Evolutionary conservation across 306 rosid species (phyloP), one percentile per base, ranked within the genome.

Genomic region (Aeschynomene evenia): DNA sequence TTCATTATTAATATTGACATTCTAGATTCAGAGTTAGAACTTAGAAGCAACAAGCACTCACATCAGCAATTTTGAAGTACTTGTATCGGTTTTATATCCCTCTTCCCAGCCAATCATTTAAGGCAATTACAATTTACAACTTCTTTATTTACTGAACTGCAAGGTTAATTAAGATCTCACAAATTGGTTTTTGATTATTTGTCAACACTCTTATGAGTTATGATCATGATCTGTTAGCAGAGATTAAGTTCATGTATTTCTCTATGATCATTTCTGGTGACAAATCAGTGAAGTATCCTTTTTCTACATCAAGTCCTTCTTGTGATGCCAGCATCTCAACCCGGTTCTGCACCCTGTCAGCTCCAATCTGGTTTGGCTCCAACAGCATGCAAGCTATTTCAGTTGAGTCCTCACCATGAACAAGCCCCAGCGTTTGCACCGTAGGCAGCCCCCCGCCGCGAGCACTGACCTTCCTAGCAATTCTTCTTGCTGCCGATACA

Each of bases 371-470:
- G 57, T 90, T 88, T 1, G 97, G 96, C 79, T 90, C 96, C 72
- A 90, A 65, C 54, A 93, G 76, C 85, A 90, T 84, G 81, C 97
- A 93, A 26, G 94, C 90, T 43, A 88, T 82, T 83, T 88, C 96
- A 6, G 85, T 79, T 2, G 81, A 77, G 37, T 84, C 90, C 66
- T 81, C 89, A 7, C 93, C 89, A 2, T 86, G 95, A 57, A 82
- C 77, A 34, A 90, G 80, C 3, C 68, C 90, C 1, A 88, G 46
- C 1, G 94, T 77, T 42, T 90, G 97, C 71, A 90, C 97, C 0
- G 83, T 80, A 1, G 97, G 98, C 16, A 90, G 86, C 4, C 98
- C 96, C 0, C 98, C 98, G 0, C 98, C 98, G n/a, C 90, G 82
- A 13, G 87, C 90, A 40, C 96, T 93, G 34, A 88, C 97, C 89